phyloP scores from a whole-genome alignment of 140 eudicot species.

The Stevia rebaudiana region DNA sequence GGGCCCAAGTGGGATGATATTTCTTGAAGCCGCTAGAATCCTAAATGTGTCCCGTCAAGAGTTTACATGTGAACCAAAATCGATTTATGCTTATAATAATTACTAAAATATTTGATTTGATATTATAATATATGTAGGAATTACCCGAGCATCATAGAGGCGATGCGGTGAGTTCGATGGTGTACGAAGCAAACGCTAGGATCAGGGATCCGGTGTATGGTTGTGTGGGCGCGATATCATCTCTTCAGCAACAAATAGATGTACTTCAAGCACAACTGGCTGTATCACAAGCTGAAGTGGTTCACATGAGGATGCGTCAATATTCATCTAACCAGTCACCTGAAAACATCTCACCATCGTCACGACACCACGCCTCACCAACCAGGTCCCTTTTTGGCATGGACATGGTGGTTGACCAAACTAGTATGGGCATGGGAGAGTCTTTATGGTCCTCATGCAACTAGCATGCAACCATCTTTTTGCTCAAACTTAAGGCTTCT shows the following conservation, averaged over 20 bases:
- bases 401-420: slow-evolving; percentile 70
- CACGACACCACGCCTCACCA: slow-evolving; percentile 38
- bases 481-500: slow-evolving; percentile 30
- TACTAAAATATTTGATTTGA: neutral
- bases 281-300: slow-evolving; percentile 65
- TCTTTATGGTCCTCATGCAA: slow-evolving; percentile 74
- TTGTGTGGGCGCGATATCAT: slow-evolving; percentile 76
- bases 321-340: slow-evolving; percentile 38
- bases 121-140: slow-evolving; percentile 33
- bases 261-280: slow-evolving; percentile 63
- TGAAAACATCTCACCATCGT: slow-evolving; percentile 40
- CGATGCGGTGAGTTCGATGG: slow-evolving; percentile 79
- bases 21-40: slow-evolving; percentile 31
- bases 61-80: slow-evolving; percentile 12
- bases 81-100: neutral
- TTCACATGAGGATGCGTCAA: slow-evolving; percentile 55
- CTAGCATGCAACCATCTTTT: slow-evolving; percentile 25
- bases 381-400: slow-evolving; percentile 79
- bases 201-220: slow-evolving; percentile 78
- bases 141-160: slow-evolving; percentile 67
- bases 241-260: slow-evolving; percentile 67
- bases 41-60: slow-evolving; percentile 2
- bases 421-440: slow-evolving; percentile 63
- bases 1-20: slow-evolving; percentile 29
- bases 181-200: slow-evolving; percentile 74